Percentiles rank a stretch among this genome's conserved stretches.
Evolutionary conservation across 75 land plant genomes (phyloP).

Genomic region (Pinus tabuliformis): DNA sequence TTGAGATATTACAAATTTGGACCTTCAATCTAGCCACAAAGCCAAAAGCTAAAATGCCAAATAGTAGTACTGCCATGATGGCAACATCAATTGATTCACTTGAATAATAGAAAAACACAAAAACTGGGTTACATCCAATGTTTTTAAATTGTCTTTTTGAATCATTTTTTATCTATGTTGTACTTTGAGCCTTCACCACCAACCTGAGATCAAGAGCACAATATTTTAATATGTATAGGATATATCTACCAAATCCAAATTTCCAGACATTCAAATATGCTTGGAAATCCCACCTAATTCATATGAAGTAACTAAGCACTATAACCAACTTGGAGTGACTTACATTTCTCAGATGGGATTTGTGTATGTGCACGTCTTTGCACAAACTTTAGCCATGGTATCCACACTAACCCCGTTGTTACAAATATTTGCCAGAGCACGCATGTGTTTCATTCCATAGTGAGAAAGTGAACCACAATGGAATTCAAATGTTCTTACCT

Average conservation of each 20-base stretch:
- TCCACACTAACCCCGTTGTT: constrained; percentile 59
- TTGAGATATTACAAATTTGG: not conserved
- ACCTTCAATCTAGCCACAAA: not conserved
- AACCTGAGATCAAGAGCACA: not conserved
- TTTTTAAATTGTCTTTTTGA: not conserved
- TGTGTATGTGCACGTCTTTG: constrained; percentile 42
- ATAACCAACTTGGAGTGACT: constrained; percentile 24
- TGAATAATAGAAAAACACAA: not conserved
- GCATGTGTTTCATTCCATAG: constrained; percentile 91
- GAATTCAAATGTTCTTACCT: constrained; percentile 49
- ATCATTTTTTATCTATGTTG: not conserved
- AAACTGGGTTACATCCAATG: not conserved
- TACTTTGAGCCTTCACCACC: not conserved
- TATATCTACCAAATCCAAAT: too few relatives aligned
- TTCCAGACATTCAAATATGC: not conserved
- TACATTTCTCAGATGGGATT: constrained; percentile 43
- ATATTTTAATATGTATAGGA: constrained; percentile 3
- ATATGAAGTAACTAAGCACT: not conserved
- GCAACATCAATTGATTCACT: not conserved
- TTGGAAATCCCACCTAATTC: not conserved
- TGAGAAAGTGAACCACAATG: constrained; percentile 55
- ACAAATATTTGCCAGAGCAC: constrained; percentile 83
- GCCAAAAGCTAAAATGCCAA: not conserved
- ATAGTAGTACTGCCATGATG: not conserved
- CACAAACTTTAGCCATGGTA: constrained; percentile 52